Base-by-base conservation (phyloP, 768 basidiomycete species). In the Leccinum pellstonianum region DNA sequence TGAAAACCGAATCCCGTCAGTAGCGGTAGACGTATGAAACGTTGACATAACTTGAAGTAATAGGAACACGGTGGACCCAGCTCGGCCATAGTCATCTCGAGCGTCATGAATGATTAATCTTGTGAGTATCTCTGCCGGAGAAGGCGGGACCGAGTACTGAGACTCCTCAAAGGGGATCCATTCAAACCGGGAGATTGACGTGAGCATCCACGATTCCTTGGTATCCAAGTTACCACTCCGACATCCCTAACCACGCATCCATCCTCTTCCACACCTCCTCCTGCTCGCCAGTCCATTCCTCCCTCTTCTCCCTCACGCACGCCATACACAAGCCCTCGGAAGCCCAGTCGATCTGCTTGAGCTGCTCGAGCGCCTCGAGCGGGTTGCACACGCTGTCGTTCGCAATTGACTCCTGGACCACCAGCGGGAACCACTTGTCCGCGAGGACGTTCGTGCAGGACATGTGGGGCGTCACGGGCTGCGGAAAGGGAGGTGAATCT, bases 391-490 rank as follows among this genome's bases (percentile, higher is more conserved):
- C 82, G 7, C 87, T 86, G 57, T 82, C 81, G 57, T 79, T 75
- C 17, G 78, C 80, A 23, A 91, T 77, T 1, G 87, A 87, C 11
- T 86, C 86, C 53, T 83, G 76, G 41, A 88, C 86, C n/a, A 91
- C 87, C 41, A 83, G 75, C 23, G 77, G 60, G 81, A 90, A 87
- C 90, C 90, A 91, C 54, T 74, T 77, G 54, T 86, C 86, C 1
- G 89, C 90, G 56, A 91, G 79, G 0, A 83, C 74, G 68, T 90
- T 84, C 4, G 88, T 90, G 72, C 90, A 91, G 4, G 74, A 74
- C 87, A 90, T 90, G 67, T 91, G 90, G 2, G 77, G 74, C n/a
- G 86, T 85, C 6, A 84, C 79, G 5, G 86, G 71, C 73, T 72
- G 59, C 19, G 49, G 53, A 35, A 23, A 50, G n/a, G 47, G 23